phyloP scores from a whole-genome alignment of 495 filamentous ascomycete genomes.

The Xylaria longipes region DNA sequence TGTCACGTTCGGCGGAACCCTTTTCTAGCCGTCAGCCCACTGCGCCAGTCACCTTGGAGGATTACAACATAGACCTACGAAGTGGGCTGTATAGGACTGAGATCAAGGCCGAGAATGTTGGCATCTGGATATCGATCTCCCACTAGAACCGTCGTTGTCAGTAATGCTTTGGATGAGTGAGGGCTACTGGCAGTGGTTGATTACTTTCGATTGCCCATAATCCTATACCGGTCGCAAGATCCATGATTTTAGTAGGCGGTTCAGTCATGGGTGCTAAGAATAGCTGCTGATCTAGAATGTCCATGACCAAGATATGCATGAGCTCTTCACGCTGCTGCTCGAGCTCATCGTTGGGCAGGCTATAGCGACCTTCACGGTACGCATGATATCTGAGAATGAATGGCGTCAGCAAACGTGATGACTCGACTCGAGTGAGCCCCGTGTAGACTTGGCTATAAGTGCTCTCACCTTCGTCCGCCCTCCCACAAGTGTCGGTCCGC shows the following conservation, averaged over 20 bases:
- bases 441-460: neutral
- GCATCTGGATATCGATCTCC: slow-evolving; percentile 29
- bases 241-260: slow-evolving; percentile 33
- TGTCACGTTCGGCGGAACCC: slow-evolving; percentile 41
- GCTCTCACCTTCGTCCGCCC: slow-evolving; percentile 27
- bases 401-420: neutral
- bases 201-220: slow-evolving; percentile 54
- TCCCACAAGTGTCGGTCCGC: slow-evolving; percentile 19
- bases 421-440: neutral
- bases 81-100: slow-evolving; percentile 56
- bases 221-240: slow-evolving; percentile 54
- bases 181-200: slow-evolving; percentile 41
- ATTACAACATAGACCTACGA: slow-evolving; percentile 19
- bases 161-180: slow-evolving; percentile 29
- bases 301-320: slow-evolving; percentile 63
- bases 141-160: slow-evolving; percentile 17
- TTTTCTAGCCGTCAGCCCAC: slow-evolving; percentile 26
- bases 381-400: slow-evolving; percentile 55
- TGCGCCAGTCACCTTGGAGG: neutral
- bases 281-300: slow-evolving; percentile 54
- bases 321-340: slow-evolving; percentile 75
- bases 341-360: slow-evolving; percentile 64
- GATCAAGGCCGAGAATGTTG: slow-evolving; percentile 36
- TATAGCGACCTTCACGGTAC: slow-evolving; percentile 60
- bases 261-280: slow-evolving; percentile 50